phyloP scores from a whole-genome alignment of 495 filamentous ascomycete species.

The Coniosporium apollinis region DNA sequence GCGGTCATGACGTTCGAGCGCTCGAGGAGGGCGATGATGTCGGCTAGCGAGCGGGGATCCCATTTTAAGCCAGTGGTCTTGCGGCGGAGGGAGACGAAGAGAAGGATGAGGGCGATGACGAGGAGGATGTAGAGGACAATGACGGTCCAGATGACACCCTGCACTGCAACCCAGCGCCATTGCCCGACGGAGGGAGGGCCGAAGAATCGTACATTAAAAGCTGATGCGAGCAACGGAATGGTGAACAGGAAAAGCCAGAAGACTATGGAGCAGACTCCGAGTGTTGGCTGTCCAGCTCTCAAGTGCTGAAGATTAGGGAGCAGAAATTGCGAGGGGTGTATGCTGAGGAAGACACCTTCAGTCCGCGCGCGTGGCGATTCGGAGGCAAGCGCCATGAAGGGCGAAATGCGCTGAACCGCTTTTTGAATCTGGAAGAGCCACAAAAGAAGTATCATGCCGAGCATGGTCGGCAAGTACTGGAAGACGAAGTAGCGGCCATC shows the following conservation, averaged over 20 bases:
- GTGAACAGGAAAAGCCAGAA: slow-evolving; percentile 50
- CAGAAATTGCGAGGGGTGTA: slow-evolving; percentile 39
- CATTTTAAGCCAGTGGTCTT: slow-evolving; percentile 60
- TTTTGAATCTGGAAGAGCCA: slow-evolving; percentile 59
- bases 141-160: slow-evolving; percentile 61
- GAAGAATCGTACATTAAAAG: slow-evolving; percentile 42
- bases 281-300: slow-evolving; percentile 32
- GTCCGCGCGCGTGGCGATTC: slow-evolving; percentile 30
- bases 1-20: slow-evolving; percentile 60
- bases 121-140: slow-evolving; percentile 56
- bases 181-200: slow-evolving; percentile 23
- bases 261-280: slow-evolving; percentile 36
- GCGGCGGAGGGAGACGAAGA: slow-evolving; percentile 34
- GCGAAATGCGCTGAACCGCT: slow-evolving; percentile 59
- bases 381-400: slow-evolving; percentile 60
- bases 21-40: slow-evolving; percentile 57
- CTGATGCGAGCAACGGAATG: slow-evolving; percentile 45
- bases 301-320: slow-evolving; percentile 43
- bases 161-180: slow-evolving; percentile 67
- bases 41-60: slow-evolving; percentile 68
- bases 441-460: slow-evolving; percentile 55
- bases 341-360: slow-evolving; percentile 33
- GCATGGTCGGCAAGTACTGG: slow-evolving; percentile 61
- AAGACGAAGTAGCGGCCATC: slow-evolving; percentile 71
- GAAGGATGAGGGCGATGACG: slow-evolving; percentile 34